Base-by-base conservation (phyloP, 2,329 filamentous ascomycete species). In the Cladophialophora chaetospira region DNA sequence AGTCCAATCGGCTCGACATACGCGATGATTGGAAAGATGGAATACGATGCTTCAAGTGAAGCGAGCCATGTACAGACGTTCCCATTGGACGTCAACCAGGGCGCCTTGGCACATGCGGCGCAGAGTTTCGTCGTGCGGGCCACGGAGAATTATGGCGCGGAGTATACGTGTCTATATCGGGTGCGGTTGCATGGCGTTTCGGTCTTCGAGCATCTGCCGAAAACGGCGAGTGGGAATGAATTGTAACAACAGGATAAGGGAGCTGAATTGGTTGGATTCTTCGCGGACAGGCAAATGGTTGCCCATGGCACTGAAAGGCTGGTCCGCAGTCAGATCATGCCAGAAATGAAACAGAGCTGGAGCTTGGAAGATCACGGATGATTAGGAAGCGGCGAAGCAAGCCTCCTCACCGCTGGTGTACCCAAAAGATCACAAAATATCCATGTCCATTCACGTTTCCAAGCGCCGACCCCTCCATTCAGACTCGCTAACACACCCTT, bases 141-240 rank as follows among this genome's bases (percentile, higher is more conserved):
- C 2, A 73, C 69, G 17, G 72, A 70, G 1, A 79, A 77, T 53
- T 77, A 76, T 70, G 77, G 76, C 3, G 70, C 65, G 3, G 65
- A 72, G 19, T 65, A 73, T 53, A 77, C 75, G 1, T 79, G 77
- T 61, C 61, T 79, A 33, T 78, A 78, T 64, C 72, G 76, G n/a
- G 57, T 78, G 49, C 72, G 72, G 45, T 53, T 79, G 46, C 71
- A 77, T 63, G 77, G 76, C 3, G 46, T 60, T 43, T 58, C 62
- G 21, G 48, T 38, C 23, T 23, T 47, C 35, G 33, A 54, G 26
- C 13, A 29, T 53, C n/a, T n/a, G n/a, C 9, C 19, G 40, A 40
- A 45, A 26, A 19, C n/a, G n/a, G n/a, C n/a, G n/a, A n/a, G n/a
- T n/a, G n/a, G n/a, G n/a, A n/a, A n/a, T n/a, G n/a, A n/a, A n/a